Conservation (phyloP, 495 filamentous ascomycete genomes). For the Clohesyomyces aquaticus region DNA sequence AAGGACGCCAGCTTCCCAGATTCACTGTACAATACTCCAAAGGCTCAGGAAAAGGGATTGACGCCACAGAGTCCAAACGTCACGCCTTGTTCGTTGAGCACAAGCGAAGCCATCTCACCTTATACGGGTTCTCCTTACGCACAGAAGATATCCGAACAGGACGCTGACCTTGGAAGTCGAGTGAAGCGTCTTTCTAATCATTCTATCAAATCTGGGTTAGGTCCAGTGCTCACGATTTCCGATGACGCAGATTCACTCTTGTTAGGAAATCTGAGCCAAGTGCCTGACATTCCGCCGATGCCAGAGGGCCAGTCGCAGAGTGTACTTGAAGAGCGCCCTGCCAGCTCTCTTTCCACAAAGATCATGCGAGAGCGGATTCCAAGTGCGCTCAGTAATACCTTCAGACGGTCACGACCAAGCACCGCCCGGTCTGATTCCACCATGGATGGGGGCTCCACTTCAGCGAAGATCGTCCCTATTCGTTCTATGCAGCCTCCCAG, state of each 20-base stretch:
- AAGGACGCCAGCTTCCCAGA: too few relatives aligned
- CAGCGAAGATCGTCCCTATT: slow-evolving; percentile 3
- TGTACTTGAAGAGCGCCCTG: not conserved
- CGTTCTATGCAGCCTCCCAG: slow-evolving; percentile 21
- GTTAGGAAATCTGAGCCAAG: not conserved
- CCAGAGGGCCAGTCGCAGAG: not conserved
- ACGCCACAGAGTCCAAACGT: not conserved
- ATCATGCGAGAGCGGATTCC: slow-evolving; percentile 21
- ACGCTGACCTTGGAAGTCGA: slow-evolving; percentile 6
- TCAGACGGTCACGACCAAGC: slow-evolving; percentile 5
- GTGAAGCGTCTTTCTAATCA: slow-evolving; percentile 29
- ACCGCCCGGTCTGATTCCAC: slow-evolving; percentile 8
- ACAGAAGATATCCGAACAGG: not conserved
- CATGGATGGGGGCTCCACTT: not conserved
- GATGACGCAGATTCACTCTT: slow-evolving; percentile 25
- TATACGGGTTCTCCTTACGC: not conserved
- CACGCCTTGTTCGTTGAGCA: slow-evolving; percentile 9
- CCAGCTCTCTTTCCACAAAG: slow-evolving; percentile 13
- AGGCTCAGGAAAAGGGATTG: too few relatives aligned
- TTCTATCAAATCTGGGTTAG: slow-evolving; percentile 18
- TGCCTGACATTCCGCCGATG: slow-evolving; percentile 10
- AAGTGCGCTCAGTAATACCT: not conserved
- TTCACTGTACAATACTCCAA: too few relatives aligned
- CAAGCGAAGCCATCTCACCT: not conserved
- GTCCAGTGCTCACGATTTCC: slow-evolving; percentile 25